These are phyloP conservation scores for Ustulina deusta DNA, from an alignment of 2,329 filamentous ascomycete species.

Conservation along the genomic window DNA sequence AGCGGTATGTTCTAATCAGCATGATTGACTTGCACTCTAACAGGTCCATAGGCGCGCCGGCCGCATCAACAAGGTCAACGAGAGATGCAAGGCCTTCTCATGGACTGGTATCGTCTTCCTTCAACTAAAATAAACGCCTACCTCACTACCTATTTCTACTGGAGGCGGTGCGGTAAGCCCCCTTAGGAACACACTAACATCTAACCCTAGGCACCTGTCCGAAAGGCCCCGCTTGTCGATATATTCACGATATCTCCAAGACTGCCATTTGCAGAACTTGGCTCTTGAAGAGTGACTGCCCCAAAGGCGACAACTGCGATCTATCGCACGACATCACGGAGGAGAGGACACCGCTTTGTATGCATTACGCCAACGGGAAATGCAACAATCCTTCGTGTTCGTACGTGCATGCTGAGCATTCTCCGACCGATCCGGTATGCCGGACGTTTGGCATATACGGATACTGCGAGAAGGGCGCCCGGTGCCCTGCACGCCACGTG, in stretches of 20 bases:
- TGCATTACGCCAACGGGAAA: slow-evolving; percentile 90
- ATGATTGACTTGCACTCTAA: slow-evolving; percentile 54
- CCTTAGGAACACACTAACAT: slow-evolving; percentile 58
- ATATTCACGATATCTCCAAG: slow-evolving; percentile 85
- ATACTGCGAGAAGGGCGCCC: slow-evolving; percentile 85
- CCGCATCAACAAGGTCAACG: slow-evolving; percentile 74
- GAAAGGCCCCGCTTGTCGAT: slow-evolving; percentile 83
- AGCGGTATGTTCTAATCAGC: slow-evolving; percentile 70
- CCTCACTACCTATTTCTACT: slow-evolving; percentile 50
- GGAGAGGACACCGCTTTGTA: slow-evolving; percentile 86
- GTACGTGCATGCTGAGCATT: slow-evolving; percentile 86
- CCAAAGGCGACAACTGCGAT: slow-evolving; percentile 83
- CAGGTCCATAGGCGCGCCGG: slow-evolving; percentile 60
- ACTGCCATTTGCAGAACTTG: slow-evolving; percentile 92
- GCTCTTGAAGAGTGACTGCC: slow-evolving; percentile 82
- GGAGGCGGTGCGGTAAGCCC: slow-evolving; percentile 57
- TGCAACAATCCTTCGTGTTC: slow-evolving; percentile 89
- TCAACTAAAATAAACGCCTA: slow-evolving; percentile 46
- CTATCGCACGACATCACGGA: slow-evolving; percentile 88
- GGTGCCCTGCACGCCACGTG: slow-evolving; percentile 85
- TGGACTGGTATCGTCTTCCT: slow-evolving; percentile 74
- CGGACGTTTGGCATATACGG: slow-evolving; percentile 85
- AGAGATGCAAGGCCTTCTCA: slow-evolving; percentile 79
- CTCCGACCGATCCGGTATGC: slow-evolving; percentile 83
- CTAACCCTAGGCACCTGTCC: slow-evolving; percentile 78